These are phyloP conservation scores for Calonectria montana DNA, from an alignment of 2,329 filamentous ascomycete species.

Conservation along the genomic window DNA sequence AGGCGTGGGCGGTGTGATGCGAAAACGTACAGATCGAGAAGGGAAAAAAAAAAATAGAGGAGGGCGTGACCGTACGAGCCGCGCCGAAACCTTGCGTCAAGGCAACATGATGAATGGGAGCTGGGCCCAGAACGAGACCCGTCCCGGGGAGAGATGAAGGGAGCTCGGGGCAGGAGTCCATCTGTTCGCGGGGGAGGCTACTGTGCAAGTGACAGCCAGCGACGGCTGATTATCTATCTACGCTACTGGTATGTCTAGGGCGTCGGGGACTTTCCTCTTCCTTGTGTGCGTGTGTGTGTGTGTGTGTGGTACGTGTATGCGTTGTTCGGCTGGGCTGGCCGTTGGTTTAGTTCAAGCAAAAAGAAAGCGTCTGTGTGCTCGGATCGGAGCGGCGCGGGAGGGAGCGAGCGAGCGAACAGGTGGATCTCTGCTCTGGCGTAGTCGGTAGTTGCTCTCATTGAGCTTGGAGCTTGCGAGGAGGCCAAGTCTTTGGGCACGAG, in stretches of 20 bases:
- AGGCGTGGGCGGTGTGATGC: constrained; percentile 11
- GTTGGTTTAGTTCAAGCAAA: not conserved
- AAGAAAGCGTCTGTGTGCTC: constrained; percentile 1
- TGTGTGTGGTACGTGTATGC: not conserved
- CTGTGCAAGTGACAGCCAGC: constrained; percentile 2
- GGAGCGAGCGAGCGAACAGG: constrained; percentile 17
- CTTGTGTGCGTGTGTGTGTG: not conserved
- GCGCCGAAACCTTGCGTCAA: not conserved
- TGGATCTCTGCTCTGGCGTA: constrained; percentile 7
- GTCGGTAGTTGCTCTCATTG: constrained; percentile 4
- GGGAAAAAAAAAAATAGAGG: not conserved
- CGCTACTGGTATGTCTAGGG: not conserved
- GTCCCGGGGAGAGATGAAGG: not conserved
- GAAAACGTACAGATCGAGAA: not conserved
- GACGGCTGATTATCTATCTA: not conserved
- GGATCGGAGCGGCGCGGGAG: constrained; percentile 1
- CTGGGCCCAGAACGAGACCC: not conserved
- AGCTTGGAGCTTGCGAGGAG: not conserved
- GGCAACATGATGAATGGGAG: constrained; percentile 1
- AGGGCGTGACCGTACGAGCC: constrained; percentile 4
- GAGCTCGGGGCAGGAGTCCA: constrained; percentile 5
- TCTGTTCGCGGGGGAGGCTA: not conserved
- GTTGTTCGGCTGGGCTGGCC: not conserved
- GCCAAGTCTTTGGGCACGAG: not conserved
- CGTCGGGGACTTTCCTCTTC: not conserved